Evolutionary conservation across 371 early-diverging fungal species (phyloP).

Genomic region (Blastocladiella emersonii): DNA sequence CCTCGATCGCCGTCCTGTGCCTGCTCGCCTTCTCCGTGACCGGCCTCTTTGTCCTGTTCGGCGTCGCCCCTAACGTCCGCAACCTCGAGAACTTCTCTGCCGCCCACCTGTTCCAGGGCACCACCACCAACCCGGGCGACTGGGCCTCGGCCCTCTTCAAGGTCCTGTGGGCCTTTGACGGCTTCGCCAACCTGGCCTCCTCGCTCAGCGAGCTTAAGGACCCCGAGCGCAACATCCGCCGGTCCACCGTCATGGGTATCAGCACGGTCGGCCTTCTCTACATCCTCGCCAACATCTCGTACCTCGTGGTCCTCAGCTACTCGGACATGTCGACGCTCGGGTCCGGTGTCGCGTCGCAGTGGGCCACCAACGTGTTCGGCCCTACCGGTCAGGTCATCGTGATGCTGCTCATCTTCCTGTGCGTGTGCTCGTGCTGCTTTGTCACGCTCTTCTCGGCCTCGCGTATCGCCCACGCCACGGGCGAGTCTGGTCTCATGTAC

Average conservation of each 20-base stretch:
- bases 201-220: conserved; percentile 19
- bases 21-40: background rate
- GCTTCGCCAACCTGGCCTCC: conserved; percentile 9
- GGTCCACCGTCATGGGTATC: conserved; percentile 19
- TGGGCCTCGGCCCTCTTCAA: background rate
- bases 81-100: background rate
- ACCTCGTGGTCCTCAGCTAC: conserved; percentile 16
- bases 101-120: background rate
- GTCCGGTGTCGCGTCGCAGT: conserved; percentile 18
- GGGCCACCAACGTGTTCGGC: conserved; percentile 15
- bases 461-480: conserved; percentile 21
- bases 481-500: conserved; percentile 17
- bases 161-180: conserved; percentile 1
- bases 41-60: background rate
- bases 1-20: background rate
- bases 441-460: conserved; percentile 17
- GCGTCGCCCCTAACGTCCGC: background rate
- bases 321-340: conserved; percentile 8
- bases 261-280: conserved; percentile 15
- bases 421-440: conserved; percentile 13
- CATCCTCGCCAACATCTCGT: conserved; percentile 20
- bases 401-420: conserved; percentile 8
- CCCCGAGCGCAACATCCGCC: conserved; percentile 21
- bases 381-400: conserved; percentile 15
- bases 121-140: background rate